Percentiles rank a stretch among this genome's conserved stretches.
Conservation (phyloP, 495 filamentous ascomycete genomes). For the Sordaria brevicollis region DNA sequence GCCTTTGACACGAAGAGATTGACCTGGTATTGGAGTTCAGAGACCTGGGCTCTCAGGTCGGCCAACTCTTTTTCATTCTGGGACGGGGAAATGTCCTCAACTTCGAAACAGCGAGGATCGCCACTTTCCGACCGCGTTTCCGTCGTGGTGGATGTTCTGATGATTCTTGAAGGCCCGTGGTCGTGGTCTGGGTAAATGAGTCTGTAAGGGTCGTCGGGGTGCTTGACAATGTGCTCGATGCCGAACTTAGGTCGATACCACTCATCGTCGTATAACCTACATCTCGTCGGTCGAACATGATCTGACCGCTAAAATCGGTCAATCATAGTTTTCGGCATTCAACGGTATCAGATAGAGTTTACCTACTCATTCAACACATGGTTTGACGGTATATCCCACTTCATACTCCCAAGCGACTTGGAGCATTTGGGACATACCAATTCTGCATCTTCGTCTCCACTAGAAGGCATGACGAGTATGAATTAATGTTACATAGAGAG, state of each 20-base stretch:
- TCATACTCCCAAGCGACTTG: slow-evolving; percentile 17
- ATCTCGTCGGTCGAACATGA: slow-evolving; percentile 15
- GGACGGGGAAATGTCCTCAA: slow-evolving; percentile 7
- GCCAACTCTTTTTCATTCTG: slow-evolving; percentile 7
- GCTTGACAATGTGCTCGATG: slow-evolving; percentile 21
- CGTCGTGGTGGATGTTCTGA: background rate
- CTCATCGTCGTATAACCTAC: slow-evolving; percentile 4
- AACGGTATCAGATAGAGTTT: background rate
- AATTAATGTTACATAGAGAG: background rate
- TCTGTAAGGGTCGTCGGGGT: too few species aligned
- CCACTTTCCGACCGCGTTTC: background rate
- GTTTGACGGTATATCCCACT: slow-evolving; percentile 20
- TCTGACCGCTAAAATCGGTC: slow-evolving; percentile 10
- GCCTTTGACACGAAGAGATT: background rate
- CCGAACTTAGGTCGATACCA: slow-evolving; percentile 9
- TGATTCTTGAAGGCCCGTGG: slow-evolving; percentile 7
- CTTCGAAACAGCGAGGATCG: background rate
- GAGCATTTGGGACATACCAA: slow-evolving; percentile 13
- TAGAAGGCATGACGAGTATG: too few species aligned
- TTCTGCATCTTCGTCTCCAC: too few species aligned
- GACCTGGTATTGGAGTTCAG: background rate
- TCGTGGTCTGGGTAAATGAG: too few species aligned
- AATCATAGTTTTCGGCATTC: background rate
- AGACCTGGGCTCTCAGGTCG: slow-evolving; percentile 1
- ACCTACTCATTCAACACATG: slow-evolving; percentile 27